phyloP scores from a whole-genome alignment of 768 basidiomycete species.

The Suillus americanus region DNA sequence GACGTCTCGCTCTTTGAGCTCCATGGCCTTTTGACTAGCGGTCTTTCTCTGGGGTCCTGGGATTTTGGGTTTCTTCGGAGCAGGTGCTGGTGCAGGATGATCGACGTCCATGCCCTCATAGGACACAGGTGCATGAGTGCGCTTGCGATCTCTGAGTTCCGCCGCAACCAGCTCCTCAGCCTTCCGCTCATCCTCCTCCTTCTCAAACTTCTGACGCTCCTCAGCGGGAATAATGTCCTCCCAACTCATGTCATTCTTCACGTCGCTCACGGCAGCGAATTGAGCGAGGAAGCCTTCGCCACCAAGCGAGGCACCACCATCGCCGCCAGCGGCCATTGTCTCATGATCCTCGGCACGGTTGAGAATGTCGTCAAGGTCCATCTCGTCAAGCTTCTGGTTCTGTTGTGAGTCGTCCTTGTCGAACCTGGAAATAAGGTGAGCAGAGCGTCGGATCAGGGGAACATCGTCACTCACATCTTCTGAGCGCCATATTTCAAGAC shows the following conservation, averaged over 20 bases:
- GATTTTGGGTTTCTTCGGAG: slow-evolving; percentile 72
- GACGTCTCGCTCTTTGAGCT: slow-evolving; percentile 95
- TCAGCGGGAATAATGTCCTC: slow-evolving; percentile 98
- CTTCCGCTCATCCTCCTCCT: slow-evolving; percentile 74
- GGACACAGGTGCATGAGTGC: slow-evolving; percentile 81
- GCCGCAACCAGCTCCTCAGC: slow-evolving; percentile 69
- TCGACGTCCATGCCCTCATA: slow-evolving; percentile 95
- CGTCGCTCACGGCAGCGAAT: slow-evolving; percentile 94
- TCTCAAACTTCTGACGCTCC: slow-evolving; percentile 81
- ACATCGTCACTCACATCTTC: slow-evolving; percentile 69
- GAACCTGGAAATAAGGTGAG: slow-evolving; percentile 57
- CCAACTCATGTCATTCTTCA: slow-evolving; percentile 99
- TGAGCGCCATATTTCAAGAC: slow-evolving; percentile 99
- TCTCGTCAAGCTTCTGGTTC: slow-evolving; percentile 94
- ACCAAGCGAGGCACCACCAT: slow-evolving; percentile 86
- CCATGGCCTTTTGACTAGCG: slow-evolving; percentile 92
- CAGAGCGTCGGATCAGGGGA: slow-evolving; percentile 6
- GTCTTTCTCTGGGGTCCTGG: slow-evolving; percentile 81
- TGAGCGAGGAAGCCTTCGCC: slow-evolving; percentile 95
- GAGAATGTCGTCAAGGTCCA: slow-evolving; percentile 98
- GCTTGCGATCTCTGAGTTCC: slow-evolving; percentile 74
- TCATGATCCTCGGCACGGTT: slow-evolving; percentile 97
- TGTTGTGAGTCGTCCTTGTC: slow-evolving; percentile 95
- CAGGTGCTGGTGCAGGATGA: slow-evolving; percentile 58
- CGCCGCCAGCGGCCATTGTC: slow-evolving; percentile 78